These are phyloP conservation scores for Suillus subaureus DNA, from an alignment of 768 basidiomycete genomes.

Conservation along the genomic window DNA sequence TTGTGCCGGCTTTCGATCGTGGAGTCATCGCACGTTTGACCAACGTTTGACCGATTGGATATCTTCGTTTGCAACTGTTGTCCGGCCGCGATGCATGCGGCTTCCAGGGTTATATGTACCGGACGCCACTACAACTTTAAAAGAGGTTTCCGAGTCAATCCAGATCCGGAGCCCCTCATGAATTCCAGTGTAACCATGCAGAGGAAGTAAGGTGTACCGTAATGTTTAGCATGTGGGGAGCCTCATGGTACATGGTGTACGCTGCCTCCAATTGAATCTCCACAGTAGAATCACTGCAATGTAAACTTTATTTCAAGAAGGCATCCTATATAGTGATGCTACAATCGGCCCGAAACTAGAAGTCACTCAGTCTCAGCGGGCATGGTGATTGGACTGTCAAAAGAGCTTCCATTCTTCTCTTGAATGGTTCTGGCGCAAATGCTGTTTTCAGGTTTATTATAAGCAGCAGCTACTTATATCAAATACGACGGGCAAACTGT, in stretches of 20 bases:
- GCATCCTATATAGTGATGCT: neutral
- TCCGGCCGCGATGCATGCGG: neutral
- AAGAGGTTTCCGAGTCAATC: neutral
- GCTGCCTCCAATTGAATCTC: neutral
- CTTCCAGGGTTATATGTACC: neutral
- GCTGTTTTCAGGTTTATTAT: slow-evolving; percentile 3
- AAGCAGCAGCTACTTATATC: slow-evolving; percentile 1
- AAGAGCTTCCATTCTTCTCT: slow-evolving; percentile 3
- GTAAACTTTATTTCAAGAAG: neutral
- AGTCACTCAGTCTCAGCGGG: neutral
- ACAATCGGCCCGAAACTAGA: neutral
- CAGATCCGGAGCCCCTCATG: neutral
- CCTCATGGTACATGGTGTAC: neutral
- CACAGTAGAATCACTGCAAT: neutral
- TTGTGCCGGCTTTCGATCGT: neutral
- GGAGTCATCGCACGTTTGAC: neutral
- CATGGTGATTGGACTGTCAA: neutral
- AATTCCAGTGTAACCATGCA: neutral
- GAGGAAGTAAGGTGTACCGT: neutral
- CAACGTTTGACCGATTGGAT: neutral
- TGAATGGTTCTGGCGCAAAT: neutral
- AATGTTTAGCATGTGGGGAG: neutral
- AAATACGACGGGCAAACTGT: neutral
- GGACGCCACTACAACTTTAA: neutral
- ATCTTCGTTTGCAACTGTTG: neutral